Evolutionary conservation across 2,329 filamentous ascomycete genomes (phyloP).

Genomic region (Fusarium irregulare): DNA sequence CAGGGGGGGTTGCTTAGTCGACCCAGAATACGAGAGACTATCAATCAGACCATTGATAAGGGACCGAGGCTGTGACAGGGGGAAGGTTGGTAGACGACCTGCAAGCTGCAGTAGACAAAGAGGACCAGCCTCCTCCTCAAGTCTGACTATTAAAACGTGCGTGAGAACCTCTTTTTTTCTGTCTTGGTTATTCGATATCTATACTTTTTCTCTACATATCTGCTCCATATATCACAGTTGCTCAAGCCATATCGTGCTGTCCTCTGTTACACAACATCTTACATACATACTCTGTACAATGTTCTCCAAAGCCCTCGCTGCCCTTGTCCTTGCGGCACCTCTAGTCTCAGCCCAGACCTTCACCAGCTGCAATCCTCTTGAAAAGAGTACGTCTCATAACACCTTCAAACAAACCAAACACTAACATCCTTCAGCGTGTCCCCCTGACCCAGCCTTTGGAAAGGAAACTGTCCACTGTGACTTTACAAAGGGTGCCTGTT

Average conservation of each 20-base stretch:
- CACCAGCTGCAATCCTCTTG: conserved; percentile 38
- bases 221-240: not conserved
- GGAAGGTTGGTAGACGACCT: conserved; percentile 2
- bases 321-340: conserved; percentile 34
- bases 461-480: conserved; percentile 68
- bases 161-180: conserved; percentile 6
- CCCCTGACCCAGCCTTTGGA: conserved; percentile 74
- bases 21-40: conserved; percentile 7
- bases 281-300: conserved; percentile 8
- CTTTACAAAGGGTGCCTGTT: conserved; percentile 71
- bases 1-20: conserved; percentile 5
- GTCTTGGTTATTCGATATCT: not conserved
- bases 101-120: not conserved
- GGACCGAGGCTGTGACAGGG: conserved; percentile 29
- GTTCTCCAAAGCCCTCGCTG: conserved; percentile 33
- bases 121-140: conserved; percentile 26
- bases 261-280: conserved; percentile 18
- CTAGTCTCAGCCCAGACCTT: conserved; percentile 39
- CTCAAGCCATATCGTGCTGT: not conserved
- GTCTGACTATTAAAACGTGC: conserved; percentile 17
- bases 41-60: conserved; percentile 2
- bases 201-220: not conserved
- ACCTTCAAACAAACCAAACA: not conserved
- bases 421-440: conserved; percentile 57
- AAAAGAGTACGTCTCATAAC: conserved; percentile 20